A percentile compares a stretch with the other conserved stretches of the same genome.
Evolutionary conservation across 768 basidiomycete genomes (phyloP).

Genomic region (Tremella mesenterica): DNA sequence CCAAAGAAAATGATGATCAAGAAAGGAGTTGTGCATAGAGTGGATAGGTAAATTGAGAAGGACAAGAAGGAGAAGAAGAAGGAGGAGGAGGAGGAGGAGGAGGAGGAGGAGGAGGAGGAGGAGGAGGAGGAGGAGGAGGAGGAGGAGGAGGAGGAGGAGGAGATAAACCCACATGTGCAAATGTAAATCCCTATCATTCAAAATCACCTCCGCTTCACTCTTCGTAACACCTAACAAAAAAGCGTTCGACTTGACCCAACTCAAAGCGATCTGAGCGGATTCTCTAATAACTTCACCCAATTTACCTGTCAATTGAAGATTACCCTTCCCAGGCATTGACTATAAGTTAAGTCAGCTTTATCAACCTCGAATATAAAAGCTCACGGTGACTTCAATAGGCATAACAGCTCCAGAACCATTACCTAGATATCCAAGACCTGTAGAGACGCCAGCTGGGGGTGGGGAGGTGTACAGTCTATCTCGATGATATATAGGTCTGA

Average conservation of each 20-base stretch:
- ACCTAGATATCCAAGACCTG: slow-evolving; percentile 88
- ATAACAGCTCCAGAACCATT: slow-evolving; percentile 95
- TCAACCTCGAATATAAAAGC: slow-evolving; percentile 32
- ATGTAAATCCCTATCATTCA: slow-evolving; percentile 81
- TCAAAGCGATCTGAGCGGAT: slow-evolving; percentile 86
- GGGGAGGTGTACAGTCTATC: slow-evolving; percentile 74
- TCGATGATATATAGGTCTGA: slow-evolving; percentile 73
- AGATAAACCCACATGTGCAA: slow-evolving; percentile 63
- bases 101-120: too few species aligned
- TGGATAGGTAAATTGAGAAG: too few species aligned
- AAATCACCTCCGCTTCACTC: slow-evolving; percentile 61
- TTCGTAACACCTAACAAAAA: slow-evolving; percentile 77
- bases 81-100: too few species aligned
- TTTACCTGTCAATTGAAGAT: slow-evolving; percentile 86
- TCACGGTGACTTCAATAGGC: slow-evolving; percentile 88
- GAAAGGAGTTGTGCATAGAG: too few species aligned
- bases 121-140: too few species aligned
- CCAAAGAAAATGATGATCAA: too few species aligned
- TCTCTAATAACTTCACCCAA: slow-evolving; percentile 96
- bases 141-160: too few species aligned
- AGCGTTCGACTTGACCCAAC: slow-evolving; percentile 87
- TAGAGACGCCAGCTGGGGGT: slow-evolving; percentile 86
- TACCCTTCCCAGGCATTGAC: slow-evolving; percentile 95
- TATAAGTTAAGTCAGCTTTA: slow-evolving; percentile 38
- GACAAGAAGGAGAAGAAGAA: too few species aligned